These are phyloP conservation scores for Fragaria nilgerrensis DNA, from an alignment of 306 rosid species.

Conservation along the genomic window DNA sequence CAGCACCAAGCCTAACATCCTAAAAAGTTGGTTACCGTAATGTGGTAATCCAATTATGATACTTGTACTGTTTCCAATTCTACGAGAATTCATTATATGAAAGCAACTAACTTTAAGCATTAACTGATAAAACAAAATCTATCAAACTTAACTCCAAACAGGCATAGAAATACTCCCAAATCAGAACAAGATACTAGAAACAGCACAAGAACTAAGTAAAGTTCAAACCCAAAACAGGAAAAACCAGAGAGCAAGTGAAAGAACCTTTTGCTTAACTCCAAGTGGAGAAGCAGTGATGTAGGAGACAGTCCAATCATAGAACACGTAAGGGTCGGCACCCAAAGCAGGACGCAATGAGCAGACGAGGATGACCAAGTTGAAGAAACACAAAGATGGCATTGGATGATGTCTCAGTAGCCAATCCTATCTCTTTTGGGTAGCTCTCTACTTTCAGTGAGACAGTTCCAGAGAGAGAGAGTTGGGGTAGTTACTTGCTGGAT, in stretches of 20 bases:
- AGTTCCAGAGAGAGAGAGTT: not conserved
- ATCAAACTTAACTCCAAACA: not conserved
- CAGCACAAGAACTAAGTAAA: not conserved
- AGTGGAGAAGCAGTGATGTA: slow-evolving; percentile 66
- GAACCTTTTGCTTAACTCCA: slow-evolving; percentile 74
- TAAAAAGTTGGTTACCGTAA: too few species aligned
- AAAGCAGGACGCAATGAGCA: slow-evolving; percentile 45
- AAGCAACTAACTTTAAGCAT: not conserved
- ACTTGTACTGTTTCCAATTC: not conserved
- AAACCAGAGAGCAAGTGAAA: not conserved
- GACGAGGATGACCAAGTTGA: slow-evolving; percentile 31
- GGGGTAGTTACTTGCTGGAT: not conserved
- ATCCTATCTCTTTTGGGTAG: slow-evolving; percentile 4
- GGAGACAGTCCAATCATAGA: slow-evolving; percentile 79
- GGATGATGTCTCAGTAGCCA: slow-evolving; percentile 17
- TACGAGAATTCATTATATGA: not conserved
- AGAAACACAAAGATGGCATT: slow-evolving; percentile 39
- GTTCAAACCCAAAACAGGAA: not conserved
- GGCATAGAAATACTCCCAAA: not conserved
- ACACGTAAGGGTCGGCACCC: slow-evolving; percentile 70
- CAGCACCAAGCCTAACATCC: not conserved
- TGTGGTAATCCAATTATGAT: not conserved
- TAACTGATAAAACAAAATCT: not conserved
- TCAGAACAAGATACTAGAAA: not conserved
- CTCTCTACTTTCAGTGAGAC: not conserved